These are phyloP conservation scores for Micromonas pusilla DNA, from an alignment of 139 green algal species.

Conservation along the genomic window DNA sequence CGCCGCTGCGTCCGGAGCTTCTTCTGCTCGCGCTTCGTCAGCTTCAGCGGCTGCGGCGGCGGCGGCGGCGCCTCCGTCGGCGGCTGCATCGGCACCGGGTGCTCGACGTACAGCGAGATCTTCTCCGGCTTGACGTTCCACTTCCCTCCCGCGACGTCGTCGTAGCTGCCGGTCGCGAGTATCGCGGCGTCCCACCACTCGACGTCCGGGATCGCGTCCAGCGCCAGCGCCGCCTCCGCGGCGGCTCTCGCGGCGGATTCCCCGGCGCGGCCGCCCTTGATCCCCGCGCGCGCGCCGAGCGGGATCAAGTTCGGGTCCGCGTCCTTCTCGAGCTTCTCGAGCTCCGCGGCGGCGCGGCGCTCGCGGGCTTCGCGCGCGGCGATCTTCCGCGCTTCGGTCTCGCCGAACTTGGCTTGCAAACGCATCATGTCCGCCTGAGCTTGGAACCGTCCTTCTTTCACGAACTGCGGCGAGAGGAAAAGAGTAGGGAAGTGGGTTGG, in stretches of 20 bases:
- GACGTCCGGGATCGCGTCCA: conserved; percentile 12
- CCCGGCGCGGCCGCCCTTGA: background rate
- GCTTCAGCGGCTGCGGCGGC: conserved; percentile 70
- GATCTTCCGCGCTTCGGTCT: conserved; percentile 13
- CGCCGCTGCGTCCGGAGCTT: conserved; percentile 93
- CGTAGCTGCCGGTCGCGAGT: conserved; percentile 30
- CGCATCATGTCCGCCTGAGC: background rate
- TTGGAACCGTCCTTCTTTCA: background rate
- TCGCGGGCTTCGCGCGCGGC: background rate
- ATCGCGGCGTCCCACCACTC: conserved; percentile 36
- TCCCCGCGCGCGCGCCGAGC: background rate
- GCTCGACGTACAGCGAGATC: conserved; percentile 50
- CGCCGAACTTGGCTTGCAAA: background rate
- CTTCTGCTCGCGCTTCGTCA: conserved; percentile 61
- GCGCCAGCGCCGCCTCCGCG: too few relatives aligned
- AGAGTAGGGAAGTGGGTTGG: background rate
- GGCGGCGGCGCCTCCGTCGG: conserved; percentile 67
- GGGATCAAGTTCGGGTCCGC: conserved; percentile 13
- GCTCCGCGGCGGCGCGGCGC: background rate
- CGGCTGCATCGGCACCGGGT: conserved; percentile 78
- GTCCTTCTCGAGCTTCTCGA: background rate
- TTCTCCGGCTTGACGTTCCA: conserved; percentile 17
- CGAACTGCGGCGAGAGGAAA: conserved; percentile 1
- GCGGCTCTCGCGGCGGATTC: background rate
- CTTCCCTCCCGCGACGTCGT: background rate